These are phyloP conservation scores for Acer campestre DNA, from an alignment of 345 rosid species.

Conservation along the genomic window DNA sequence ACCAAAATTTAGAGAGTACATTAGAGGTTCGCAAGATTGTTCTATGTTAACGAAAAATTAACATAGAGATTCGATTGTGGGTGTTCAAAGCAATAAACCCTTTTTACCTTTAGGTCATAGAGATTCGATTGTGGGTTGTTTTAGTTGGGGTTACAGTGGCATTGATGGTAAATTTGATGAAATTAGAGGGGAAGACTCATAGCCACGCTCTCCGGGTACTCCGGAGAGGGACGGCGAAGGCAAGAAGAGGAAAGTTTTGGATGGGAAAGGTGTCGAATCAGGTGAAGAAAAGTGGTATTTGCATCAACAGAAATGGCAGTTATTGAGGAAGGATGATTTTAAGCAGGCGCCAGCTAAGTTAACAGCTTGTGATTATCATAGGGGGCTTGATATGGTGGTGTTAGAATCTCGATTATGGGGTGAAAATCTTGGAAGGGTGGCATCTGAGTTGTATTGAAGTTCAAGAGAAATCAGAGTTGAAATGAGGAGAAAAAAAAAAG, in stretches of 20 bases:
- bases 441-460: too few relatives aligned
- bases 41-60: slow-evolving; percentile 57
- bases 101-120: too few relatives aligned
- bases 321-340: slow-evolving; percentile 82
- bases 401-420: too few relatives aligned
- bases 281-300: slow-evolving; percentile 46
- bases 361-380: slow-evolving; percentile 83
- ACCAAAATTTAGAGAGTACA: too few relatives aligned
- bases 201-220: slow-evolving; percentile 66
- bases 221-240: slow-evolving; percentile 55
- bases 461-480: too few relatives aligned
- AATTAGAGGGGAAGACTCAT: slow-evolving; percentile 33
- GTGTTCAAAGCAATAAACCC: too few relatives aligned
- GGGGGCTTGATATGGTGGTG: slow-evolving; percentile 79
- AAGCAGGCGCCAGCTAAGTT: slow-evolving; percentile 68
- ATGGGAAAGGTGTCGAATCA: slow-evolving; percentile 40
- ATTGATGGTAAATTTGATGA: slow-evolving; percentile 32
- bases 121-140: slow-evolving; percentile 97
- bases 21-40: slow-evolving; percentile 54
- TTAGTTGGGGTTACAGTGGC: slow-evolving; percentile 67
- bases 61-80: slow-evolving; percentile 85
- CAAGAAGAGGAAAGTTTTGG: slow-evolving; percentile 65
- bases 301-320: slow-evolving; percentile 70
- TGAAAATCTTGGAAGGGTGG: too few relatives aligned
- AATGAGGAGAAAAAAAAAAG: too few relatives aligned